Percentiles rank a stretch among this genome's conserved stretches.
phyloP scores from a whole-genome alignment of 495 filamentous ascomycete genomes.

The Penicillium verhagenii region DNA sequence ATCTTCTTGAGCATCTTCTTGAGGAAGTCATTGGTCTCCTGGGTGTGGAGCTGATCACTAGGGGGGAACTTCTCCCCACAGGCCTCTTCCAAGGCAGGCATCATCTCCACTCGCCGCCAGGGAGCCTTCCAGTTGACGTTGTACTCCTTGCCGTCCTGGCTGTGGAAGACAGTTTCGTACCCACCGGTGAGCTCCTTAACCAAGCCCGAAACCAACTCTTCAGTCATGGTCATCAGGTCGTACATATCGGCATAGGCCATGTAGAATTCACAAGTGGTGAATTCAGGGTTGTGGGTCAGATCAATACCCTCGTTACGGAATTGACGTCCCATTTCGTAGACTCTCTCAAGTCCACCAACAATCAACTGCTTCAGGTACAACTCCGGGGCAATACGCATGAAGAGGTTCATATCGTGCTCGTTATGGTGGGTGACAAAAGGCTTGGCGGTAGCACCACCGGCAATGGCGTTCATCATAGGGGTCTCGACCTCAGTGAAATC shows the following conservation, averaged over 20 bases:
- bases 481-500: constrained; percentile 97
- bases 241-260: constrained; percentile 90
- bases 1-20: constrained; percentile 81
- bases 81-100: constrained; percentile 84
- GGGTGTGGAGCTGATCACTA: constrained; percentile 82
- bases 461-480: constrained; percentile 95
- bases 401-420: constrained; percentile 88
- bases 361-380: constrained; percentile 95
- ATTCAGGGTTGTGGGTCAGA: constrained; percentile 97
- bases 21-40: constrained; percentile 84
- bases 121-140: constrained; percentile 94
- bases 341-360: constrained; percentile 86
- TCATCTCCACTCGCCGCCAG: constrained; percentile 96
- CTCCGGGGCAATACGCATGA: constrained; percentile 92
- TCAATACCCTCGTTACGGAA: constrained; percentile 97
- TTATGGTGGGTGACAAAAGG: constrained; percentile 96
- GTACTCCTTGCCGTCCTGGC: constrained; percentile 77
- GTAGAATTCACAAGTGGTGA: constrained; percentile 98
- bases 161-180: constrained; percentile 79
- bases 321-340: constrained; percentile 88
- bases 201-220: constrained; percentile 89
- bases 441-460: constrained; percentile 93
- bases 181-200: constrained; percentile 87
- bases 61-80: constrained; percentile 93
- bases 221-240: constrained; percentile 90